Evolutionary conservation across 305 asterid species (phyloP), one percentile per base, ranked within the genome.

Genomic region (Ilex paraguariensis): DNA sequence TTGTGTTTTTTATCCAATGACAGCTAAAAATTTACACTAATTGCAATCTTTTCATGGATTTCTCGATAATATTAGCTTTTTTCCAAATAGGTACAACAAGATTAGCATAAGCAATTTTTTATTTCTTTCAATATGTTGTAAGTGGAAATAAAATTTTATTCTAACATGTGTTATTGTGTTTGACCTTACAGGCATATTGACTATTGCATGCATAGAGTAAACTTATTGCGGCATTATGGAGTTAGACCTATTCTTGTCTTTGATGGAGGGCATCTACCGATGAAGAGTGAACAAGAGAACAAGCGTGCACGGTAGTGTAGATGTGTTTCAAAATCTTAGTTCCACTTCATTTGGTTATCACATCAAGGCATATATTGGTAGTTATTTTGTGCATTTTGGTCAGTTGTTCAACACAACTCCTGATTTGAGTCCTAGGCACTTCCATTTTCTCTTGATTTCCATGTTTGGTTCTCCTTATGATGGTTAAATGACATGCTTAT

Each of bases 201-300:
- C 65, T 92, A 92, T 76, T 92, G 98, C 71, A 89, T 92, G 97
- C 95, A 84, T 75, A 82, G 97, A 74, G 98, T 92, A 70, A 87
- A 92, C 74, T 74, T 92, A 85, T 73, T 92, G 64, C 88, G 91
- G 9, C 97, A 89, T 81, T 75, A 77, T 64, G 96, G 95, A 61
- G 79, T 92, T 59, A 92, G 77, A 72, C 95, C 98, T 65, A 62
- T 92, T 63, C 91, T 89, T 65, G 95, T 90, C 62, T 90, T 93
- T 73, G 97, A 93, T 78, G 99, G 99, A 69, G 99, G 99, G 54
- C 85, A 68, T 75, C 71, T 93, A 62, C 96, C 96, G 28, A 93
- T 93, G 96, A 93, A 93, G 87, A 63, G 70, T 31, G 97, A 90
- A 13, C 97, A 93, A 70, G 99, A 93, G 87, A 78, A 74, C 66